Evolutionary conservation across 2,329 filamentous ascomycete genomes (phyloP).

Genomic region (Drechslerella coelobrocha): DNA sequence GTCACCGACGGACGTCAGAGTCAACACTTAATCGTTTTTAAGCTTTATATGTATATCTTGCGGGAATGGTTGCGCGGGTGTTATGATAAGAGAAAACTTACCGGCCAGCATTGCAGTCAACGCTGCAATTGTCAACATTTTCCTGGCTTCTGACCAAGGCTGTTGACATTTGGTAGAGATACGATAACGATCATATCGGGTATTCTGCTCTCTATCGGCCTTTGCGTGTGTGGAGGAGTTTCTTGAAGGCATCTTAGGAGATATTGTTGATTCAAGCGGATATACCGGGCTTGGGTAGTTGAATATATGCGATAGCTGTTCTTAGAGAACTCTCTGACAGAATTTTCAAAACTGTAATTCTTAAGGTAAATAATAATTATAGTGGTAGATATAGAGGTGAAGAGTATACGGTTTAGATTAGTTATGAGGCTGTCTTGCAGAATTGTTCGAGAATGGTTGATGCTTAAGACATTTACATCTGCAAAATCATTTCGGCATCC

Average conservation of each 20-base stretch:
- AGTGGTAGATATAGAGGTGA: background rate
- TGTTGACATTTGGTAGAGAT: constrained; percentile 38
- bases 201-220: background rate
- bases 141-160: constrained; percentile 30
- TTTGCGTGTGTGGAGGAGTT: background rate
- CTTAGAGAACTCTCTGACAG: too few relatives aligned
- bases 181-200: constrained; percentile 39
- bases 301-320: background rate
- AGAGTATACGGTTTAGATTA: background rate
- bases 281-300: background rate
- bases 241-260: constrained; percentile 24
- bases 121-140: constrained; percentile 36
- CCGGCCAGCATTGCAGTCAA: constrained; percentile 43
- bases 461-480: too few relatives aligned
- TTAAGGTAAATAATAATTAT: too few relatives aligned
- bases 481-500: background rate
- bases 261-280: background rate
- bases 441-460: background rate
- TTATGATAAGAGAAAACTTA: constrained; percentile 1
- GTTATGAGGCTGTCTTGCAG: background rate
- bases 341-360: too few relatives aligned
- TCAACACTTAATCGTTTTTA: background rate
- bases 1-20: background rate
- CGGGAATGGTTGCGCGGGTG: too few relatives aligned
- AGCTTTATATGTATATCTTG: background rate